A percentile compares a stretch with the other conserved stretches of the same genome.
phyloP scores from a whole-genome alignment of 495 filamentous ascomycete genomes.

The Polyplosphaeria fusca region DNA sequence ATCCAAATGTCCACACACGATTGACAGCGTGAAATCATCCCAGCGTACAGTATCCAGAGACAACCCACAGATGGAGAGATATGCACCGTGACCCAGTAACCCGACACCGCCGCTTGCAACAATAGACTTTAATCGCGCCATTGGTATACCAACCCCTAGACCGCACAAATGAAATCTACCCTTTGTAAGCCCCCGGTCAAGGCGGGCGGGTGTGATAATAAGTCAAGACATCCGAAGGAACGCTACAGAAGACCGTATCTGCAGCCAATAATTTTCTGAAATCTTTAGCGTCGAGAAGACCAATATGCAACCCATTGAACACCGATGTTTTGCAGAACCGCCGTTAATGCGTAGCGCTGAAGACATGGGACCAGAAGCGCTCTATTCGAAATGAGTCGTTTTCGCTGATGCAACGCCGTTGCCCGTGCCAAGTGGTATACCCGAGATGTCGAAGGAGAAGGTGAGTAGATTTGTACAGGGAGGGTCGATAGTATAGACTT shows the following conservation, averaged over 20 bases:
- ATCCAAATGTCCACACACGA: slow-evolving; percentile 20
- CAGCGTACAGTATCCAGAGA: slow-evolving; percentile 36
- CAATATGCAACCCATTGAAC: slow-evolving; percentile 28
- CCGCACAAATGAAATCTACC: slow-evolving; percentile 37
- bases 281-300: slow-evolving; percentile 26
- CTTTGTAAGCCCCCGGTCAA: slow-evolving; percentile 15
- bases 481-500: slow-evolving; percentile 34
- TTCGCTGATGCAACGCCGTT: slow-evolving; percentile 38
- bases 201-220: slow-evolving; percentile 27
- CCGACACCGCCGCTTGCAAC: slow-evolving; percentile 35
- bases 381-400: slow-evolving; percentile 32
- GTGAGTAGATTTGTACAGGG: slow-evolving; percentile 37
- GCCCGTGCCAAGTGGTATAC: slow-evolving; percentile 36
- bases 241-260: slow-evolving; percentile 33
- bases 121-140: slow-evolving; percentile 28
- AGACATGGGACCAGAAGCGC: slow-evolving; percentile 32
- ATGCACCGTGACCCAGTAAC: slow-evolving; percentile 30
- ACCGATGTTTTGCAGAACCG: slow-evolving; percentile 34
- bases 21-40: slow-evolving; percentile 27
- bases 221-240: slow-evolving; percentile 13
- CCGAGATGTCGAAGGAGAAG: slow-evolving; percentile 35
- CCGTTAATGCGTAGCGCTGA: slow-evolving; percentile 34
- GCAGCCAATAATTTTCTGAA: slow-evolving; percentile 29
- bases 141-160: slow-evolving; percentile 32
- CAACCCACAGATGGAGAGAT: slow-evolving; percentile 26